Evolutionary conservation across 2,329 filamentous ascomycete genomes (phyloP), one percentile per base, ranked within the genome.

Genomic region (Corniculantispora saksenae): DNA sequence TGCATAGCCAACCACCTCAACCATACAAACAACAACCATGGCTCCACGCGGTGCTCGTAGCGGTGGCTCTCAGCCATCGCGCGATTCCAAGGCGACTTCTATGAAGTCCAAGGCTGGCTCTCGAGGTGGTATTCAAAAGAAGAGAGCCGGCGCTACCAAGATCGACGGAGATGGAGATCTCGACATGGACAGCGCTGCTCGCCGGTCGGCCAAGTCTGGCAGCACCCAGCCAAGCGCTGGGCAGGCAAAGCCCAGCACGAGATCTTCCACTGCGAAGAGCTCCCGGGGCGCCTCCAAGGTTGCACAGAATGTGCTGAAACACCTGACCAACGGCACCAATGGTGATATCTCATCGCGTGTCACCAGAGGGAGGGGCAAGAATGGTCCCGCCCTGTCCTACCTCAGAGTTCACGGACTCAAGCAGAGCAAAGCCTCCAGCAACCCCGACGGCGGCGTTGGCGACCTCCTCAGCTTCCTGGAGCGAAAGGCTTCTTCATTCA

Each of bases 381-480:
- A 15, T 68, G 67, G 29, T 69, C 69, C 70, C 35, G 69, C 69
- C 29, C 62, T 79, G 45, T 70, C 69, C 5, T 77, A 74, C 66
- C 69, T 88, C 47, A 81, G 79, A 65, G 79, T 94, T 25, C 80
- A 81, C 68, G 91, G 91, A 29, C 82, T 92, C 72, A 87, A 85
- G 72, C 78, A 85, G 53, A 93, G 90, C 79, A 92, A 89, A 75
- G 90, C 89, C 9, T 82, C 85, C 13, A 81, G 74, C 32, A 91
- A 92, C 69, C 74, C 83, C 35, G 90, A 91, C 63, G 89, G 90
- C 57, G 91, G 91, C 23, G 73, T 91, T 29, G 83, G 84, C 66
- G 85, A 86, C 66, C 81, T 93, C 35, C 76, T 93, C 61, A 80
- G 81, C 59, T 93, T 92, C 73, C 78, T 93, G 68, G 89, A 93